Conservation (phyloP, 345 rosid genomes). For the Salix arbutifolia region DNA sequence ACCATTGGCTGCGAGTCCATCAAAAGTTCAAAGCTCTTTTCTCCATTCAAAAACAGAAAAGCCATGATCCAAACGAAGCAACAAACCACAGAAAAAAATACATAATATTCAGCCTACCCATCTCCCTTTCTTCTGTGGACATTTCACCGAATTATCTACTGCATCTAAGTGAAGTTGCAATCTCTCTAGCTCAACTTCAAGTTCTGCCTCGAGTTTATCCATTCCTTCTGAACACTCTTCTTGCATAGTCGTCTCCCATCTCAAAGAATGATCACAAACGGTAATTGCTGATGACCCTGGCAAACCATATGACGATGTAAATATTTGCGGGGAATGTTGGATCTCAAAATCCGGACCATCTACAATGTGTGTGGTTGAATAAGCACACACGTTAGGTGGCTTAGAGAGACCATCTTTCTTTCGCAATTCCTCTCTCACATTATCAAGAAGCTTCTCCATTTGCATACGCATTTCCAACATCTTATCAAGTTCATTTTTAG, state of each 20-base stretch:
- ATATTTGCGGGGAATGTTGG: background rate
- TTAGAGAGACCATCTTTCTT: conserved; percentile 14
- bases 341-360: conserved; percentile 29
- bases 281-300: conserved; percentile 25
- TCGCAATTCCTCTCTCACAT: conserved; percentile 27
- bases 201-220: conserved; percentile 69
- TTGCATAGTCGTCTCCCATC: conserved; percentile 17
- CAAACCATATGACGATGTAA: conserved; percentile 18
- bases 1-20: background rate
- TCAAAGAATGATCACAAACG: conserved; percentile 27
- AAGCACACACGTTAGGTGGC: conserved; percentile 15
- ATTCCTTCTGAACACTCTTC: conserved; percentile 38
- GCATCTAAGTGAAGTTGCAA: conserved; percentile 50
- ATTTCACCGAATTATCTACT: conserved; percentile 20
- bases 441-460: conserved; percentile 46
- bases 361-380: conserved; percentile 21
- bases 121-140: conserved; percentile 18
- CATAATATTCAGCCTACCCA: conserved; percentile 27
- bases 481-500: conserved; percentile 58
- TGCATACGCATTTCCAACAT: conserved; percentile 44
- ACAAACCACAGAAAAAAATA: background rate
- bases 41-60: background rate
- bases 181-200: conserved; percentile 60
- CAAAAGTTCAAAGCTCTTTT: background rate
- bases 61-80: background rate